Conservation (phyloP, 768 basidiomycete genomes). For the Amanita pseudoporphyria region DNA sequence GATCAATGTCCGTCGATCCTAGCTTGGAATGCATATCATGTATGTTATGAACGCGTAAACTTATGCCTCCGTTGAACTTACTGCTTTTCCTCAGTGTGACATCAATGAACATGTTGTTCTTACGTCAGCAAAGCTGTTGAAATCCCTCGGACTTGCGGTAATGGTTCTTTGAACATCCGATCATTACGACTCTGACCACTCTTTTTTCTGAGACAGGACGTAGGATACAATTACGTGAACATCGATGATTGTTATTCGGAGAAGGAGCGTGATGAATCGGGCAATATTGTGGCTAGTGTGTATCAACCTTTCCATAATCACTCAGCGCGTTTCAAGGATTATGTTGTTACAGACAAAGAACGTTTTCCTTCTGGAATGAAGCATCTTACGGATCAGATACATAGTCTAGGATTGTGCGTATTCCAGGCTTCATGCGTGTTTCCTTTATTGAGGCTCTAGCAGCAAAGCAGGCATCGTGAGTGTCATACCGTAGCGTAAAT, state of each 20-base stretch:
- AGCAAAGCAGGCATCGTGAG: conserved; percentile 58
- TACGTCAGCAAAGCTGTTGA: conserved; percentile 39
- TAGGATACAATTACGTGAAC: conserved; percentile 49
- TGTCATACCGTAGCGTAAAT: not conserved
- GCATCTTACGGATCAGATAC: conserved; percentile 43
- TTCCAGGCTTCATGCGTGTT: not conserved
- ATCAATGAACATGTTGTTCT: conserved; percentile 46
- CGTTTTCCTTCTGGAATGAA: conserved; percentile 55
- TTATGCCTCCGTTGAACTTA: not conserved
- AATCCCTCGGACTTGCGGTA: conserved; percentile 41
- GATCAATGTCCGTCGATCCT: not conserved
- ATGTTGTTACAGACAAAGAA: conserved; percentile 26
- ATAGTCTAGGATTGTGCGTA: conserved; percentile 46
- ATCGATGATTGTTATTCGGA: conserved; percentile 61
- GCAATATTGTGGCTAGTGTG: conserved; percentile 50
- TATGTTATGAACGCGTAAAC: conserved; percentile 17
- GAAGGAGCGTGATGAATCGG: conserved; percentile 38
- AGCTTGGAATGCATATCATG: conserved; percentile 61
- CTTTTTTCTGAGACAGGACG: conserved; percentile 1
- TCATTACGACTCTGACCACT: not conserved
- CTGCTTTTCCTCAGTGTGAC: conserved; percentile 33
- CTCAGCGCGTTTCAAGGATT: not conserved
- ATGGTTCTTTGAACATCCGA: conserved; percentile 8
- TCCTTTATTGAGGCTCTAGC: not conserved
- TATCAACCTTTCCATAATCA: not conserved